Evolutionary conservation across 176 grass and related monocot genomes (phyloP).

Genomic region (Ensete ventricosum): DNA sequence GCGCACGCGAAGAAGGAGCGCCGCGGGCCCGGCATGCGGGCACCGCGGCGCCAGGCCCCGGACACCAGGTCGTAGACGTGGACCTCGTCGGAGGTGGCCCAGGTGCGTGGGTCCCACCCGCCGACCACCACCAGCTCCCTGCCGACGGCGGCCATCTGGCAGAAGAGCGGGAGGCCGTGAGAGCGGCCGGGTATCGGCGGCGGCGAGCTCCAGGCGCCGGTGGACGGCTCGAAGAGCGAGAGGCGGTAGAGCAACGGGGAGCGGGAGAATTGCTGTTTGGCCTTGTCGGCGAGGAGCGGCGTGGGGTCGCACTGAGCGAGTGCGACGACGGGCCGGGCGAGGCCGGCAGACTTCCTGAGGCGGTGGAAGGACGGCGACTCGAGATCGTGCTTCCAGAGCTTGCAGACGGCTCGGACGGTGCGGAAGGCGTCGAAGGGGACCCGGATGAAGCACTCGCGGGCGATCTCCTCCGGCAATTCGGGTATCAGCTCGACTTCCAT

Average conservation of each 20-base stretch:
- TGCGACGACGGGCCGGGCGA: conserved; percentile 29
- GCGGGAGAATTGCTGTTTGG: not conserved
- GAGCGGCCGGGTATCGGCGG: conserved; percentile 29
- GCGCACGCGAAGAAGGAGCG: conserved; percentile 77
- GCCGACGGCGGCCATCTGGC: conserved; percentile 45
- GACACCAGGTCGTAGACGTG: conserved; percentile 55
- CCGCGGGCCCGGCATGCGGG: conserved; percentile 41
- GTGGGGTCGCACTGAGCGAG: conserved; percentile 37
- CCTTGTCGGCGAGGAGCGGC: not conserved
- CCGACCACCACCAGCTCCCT: conserved; percentile 54
- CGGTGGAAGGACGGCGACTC: conserved; percentile 41
- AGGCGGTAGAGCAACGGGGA: conserved; percentile 33
- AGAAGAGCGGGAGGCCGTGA: conserved; percentile 67
- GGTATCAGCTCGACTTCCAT: conserved; percentile 49
- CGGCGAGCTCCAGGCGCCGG: conserved; percentile 31
- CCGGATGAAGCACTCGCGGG: conserved; percentile 76
- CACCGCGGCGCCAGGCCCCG: conserved; percentile 33
- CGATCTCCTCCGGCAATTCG: conserved; percentile 68
- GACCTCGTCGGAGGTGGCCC: conserved; percentile 64
- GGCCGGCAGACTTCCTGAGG: conserved; percentile 32
- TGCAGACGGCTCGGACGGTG: conserved; percentile 49
- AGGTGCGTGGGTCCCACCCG: conserved; percentile 70
- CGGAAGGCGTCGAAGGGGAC: conserved; percentile 53
- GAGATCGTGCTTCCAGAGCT: conserved; percentile 56
- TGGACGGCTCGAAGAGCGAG: conserved; percentile 35